Evolutionary conservation across 257 asterid genomes (phyloP).

Genomic region (Solanum lycopersicoides): DNA sequence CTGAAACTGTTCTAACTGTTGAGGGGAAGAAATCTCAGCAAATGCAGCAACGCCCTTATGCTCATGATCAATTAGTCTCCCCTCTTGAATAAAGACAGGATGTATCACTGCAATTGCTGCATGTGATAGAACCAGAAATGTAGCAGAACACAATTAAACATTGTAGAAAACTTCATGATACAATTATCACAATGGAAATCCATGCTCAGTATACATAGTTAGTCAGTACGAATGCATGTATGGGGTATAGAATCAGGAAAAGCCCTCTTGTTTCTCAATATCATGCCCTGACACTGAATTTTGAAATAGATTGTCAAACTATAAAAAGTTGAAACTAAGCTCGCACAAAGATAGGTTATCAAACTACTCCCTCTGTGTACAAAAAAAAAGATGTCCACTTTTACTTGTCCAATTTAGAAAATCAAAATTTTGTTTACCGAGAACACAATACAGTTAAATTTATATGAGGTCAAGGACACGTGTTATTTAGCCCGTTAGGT

Average conservation of each 20-base stretch:
- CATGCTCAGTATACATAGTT: neutral
- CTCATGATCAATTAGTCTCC: constrained; percentile 38
- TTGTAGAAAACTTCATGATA: neutral
- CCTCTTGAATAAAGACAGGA: constrained; percentile 63
- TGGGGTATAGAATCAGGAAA: neutral
- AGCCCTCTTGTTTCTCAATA: neutral
- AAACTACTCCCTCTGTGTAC: neutral
- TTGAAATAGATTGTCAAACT: neutral
- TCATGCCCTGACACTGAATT: neutral
- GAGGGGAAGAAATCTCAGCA: constrained; percentile 55
- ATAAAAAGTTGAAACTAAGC: neutral
- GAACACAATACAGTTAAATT: neutral
- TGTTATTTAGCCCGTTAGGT: neutral
- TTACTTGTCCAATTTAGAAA: neutral
- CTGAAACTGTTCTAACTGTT: constrained; percentile 52
- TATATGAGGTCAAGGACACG: neutral
- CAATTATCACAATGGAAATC: neutral
- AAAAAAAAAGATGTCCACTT: neutral
- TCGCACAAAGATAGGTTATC: neutral
- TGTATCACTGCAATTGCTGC: constrained; percentile 60
- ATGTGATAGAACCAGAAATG: constrained; percentile 13
- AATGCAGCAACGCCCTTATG: constrained; percentile 36
- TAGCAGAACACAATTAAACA: neutral
- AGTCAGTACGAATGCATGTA: neutral
- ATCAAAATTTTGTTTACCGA: neutral